phyloP scores from a whole-genome alignment of 352 stramenopile species.

The Phytophthora colocasiae region DNA sequence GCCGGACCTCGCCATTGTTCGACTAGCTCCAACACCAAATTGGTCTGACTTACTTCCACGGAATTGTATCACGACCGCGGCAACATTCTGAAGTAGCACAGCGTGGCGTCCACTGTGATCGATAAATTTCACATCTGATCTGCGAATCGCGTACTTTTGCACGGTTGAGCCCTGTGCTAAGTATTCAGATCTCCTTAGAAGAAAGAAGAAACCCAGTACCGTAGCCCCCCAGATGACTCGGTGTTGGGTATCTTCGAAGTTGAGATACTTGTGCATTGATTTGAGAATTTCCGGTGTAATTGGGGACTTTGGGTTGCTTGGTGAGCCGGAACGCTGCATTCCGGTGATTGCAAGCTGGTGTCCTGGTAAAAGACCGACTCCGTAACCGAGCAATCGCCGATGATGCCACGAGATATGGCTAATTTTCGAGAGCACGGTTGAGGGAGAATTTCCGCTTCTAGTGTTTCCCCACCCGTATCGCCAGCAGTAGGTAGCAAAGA shows the following conservation, averaged over 20 bases:
- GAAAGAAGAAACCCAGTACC: constrained; percentile 35
- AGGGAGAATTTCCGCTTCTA: constrained; percentile 15
- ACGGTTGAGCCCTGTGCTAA: neutral
- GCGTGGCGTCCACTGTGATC: neutral
- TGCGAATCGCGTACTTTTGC: neutral
- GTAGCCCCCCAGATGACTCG: constrained; percentile 40
- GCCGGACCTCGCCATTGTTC: neutral
- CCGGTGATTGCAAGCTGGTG: constrained; percentile 39
- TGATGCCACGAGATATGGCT: constrained; percentile 27
- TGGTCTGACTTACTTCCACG: neutral
- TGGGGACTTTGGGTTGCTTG: constrained; percentile 7
- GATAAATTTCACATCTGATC: neutral
- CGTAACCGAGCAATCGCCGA: constrained; percentile 12
- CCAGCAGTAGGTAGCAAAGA: constrained; percentile 17
- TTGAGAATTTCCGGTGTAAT: constrained; percentile 22
- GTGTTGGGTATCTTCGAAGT: constrained; percentile 24
- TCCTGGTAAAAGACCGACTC: constrained; percentile 21
- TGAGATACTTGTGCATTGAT: neutral
- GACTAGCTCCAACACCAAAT: neutral
- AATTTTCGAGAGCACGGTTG: constrained; percentile 37
- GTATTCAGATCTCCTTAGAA: constrained; percentile 10
- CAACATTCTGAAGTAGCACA: neutral
- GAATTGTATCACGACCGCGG: neutral
- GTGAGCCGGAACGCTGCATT: constrained; percentile 30
- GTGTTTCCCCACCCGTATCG: constrained; percentile 9